Evolutionary conservation across 2,329 filamentous ascomycete genomes (phyloP).

Genomic region (Cyphellophora europaea): DNA sequence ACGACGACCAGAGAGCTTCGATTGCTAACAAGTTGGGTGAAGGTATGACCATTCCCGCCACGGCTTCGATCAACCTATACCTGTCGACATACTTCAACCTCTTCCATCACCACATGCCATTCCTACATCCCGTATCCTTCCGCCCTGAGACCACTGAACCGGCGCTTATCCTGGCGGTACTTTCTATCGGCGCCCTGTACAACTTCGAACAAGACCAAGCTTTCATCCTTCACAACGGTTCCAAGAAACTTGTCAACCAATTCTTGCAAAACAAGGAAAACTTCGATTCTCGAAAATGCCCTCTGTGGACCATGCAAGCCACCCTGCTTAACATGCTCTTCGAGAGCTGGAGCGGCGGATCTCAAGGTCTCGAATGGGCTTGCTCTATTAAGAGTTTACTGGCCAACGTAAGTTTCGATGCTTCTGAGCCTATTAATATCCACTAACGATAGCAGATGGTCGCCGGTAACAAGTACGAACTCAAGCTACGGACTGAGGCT

Average conservation of each 20-base stretch:
- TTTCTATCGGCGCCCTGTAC: constrained; percentile 93
- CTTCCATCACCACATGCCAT: constrained; percentile 94
- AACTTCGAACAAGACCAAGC: constrained; percentile 96
- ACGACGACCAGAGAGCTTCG: constrained; percentile 80
- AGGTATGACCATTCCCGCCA: constrained; percentile 76
- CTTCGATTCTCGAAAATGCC: constrained; percentile 95
- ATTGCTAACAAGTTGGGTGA: constrained; percentile 77
- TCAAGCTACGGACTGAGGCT: constrained; percentile 85
- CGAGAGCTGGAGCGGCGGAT: constrained; percentile 96
- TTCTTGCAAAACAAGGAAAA: constrained; percentile 98
- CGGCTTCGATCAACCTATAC: constrained; percentile 78
- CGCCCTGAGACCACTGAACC: constrained; percentile 70
- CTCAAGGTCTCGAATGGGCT: constrained; percentile 95
- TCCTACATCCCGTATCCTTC: constrained; percentile 89
- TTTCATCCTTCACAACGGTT: constrained; percentile 94
- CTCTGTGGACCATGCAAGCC: constrained; percentile 96
- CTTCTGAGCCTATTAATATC: constrained; percentile 1
- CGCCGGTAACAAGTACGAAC: constrained; percentile 88
- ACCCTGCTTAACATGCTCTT: constrained; percentile 98
- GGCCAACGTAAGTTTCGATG: constrained; percentile 53
- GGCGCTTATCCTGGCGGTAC: constrained; percentile 73
- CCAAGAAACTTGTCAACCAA: constrained; percentile 93
- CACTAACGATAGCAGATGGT: constrained; percentile 58
- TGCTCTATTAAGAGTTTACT: constrained; percentile 97
- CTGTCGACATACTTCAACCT: constrained; percentile 92